Base-by-base conservation (phyloP, 768 basidiomycete genomes). In the Mycena galericulata region DNA sequence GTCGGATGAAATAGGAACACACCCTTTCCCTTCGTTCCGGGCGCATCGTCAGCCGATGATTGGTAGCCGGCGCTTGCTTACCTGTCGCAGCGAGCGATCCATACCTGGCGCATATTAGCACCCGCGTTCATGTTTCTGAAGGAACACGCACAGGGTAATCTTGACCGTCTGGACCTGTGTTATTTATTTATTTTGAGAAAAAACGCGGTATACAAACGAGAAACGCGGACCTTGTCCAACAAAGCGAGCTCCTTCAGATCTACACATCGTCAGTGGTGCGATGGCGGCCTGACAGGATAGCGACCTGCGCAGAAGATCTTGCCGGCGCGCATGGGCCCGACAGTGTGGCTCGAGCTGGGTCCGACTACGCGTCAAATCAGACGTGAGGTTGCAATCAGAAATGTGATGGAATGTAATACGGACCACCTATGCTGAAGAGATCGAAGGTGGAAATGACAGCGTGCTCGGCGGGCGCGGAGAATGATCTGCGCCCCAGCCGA, bases 371-470 rank as follows among this genome's bases (percentile, higher is more conserved):
- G 14, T 36, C 34, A n/a, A n/a, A n/a, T n/a, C n/a, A n/a, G n/a
- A n/a, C n/a, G n/a, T n/a, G n/a, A n/a, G n/a, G n/a, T n/a, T n/a
- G n/a, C n/a, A n/a, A n/a, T n/a, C 43, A 45, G 47, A 6, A 4
- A 12, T 38, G 40, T 29, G 40, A 46, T 41, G 22, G 50, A 41
- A 45, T 61, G 22, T 27, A 45, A 53, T n/a, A 38, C 18, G 77
- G 72, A 92, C 93, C 93, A 66, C 96, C 96, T 69, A 97, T 92
- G 73, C 91, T 93, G 83, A 97, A 97, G 58, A 97, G 83, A 78
- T 98, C 96, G 75, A 97, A 97, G 1, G 96, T 90, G 1, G 94
- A 95, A 60, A 97, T 96, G 70, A 97, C 96, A 7, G 96, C 96
- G 83, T 96, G 95, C 50, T 94, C 90, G 17, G 88, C 30, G 65